These are phyloP conservation scores for Mycena sanguinolenta DNA, from an alignment of 768 basidiomycete species.

Conservation along the genomic window DNA sequence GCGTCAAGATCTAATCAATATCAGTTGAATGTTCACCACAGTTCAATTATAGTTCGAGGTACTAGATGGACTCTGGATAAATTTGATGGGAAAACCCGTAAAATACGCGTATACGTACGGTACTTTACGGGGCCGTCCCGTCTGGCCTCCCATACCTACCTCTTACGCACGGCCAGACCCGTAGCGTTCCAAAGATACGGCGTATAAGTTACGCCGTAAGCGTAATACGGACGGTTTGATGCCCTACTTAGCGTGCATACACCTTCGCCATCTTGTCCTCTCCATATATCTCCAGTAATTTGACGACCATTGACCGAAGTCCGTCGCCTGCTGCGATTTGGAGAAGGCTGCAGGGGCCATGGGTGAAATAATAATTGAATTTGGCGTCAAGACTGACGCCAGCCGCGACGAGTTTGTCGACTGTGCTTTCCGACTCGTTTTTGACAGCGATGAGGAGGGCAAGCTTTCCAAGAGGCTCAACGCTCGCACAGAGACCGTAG, in stretches of 20 bases:
- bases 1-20: no score
- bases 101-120: no score
- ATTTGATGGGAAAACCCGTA: no score
- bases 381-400: constrained; percentile 1
- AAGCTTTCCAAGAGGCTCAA: not conserved
- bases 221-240: no score
- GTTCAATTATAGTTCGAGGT: no score
- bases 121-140: no score
- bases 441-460: constrained; percentile 7
- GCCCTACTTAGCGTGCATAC: not conserved
- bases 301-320: not conserved
- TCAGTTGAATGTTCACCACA: no score
- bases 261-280: not conserved
- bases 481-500: not conserved
- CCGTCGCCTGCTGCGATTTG: not conserved
- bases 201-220: no score
- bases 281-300: not conserved
- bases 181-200: no score
- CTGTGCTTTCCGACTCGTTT: not conserved
- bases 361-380: not conserved
- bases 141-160: no score
- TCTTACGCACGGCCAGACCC: no score
- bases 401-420: not conserved
- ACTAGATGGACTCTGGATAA: no score
- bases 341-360: not conserved